Conservation (phyloP, 345 rosid species). For the Orychophragmus violaceus region DNA sequence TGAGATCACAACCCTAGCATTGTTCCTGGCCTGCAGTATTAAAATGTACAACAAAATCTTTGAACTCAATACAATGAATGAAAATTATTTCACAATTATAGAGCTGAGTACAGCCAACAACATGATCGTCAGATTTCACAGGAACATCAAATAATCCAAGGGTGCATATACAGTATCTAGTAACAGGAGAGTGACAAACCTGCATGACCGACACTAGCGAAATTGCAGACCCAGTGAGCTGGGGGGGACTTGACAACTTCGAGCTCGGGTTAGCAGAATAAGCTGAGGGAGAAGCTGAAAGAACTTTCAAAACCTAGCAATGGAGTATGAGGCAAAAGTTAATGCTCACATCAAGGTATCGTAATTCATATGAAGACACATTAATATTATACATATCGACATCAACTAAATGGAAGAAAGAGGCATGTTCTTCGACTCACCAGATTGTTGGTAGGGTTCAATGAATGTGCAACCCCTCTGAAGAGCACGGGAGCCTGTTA, state of each 20-base stretch:
- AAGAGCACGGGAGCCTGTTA: slow-evolving; percentile 58
- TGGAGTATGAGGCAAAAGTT: neutral
- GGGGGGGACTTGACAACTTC: slow-evolving; percentile 54
- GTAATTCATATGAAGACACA: neutral
- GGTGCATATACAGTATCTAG: neutral
- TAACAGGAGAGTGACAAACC: slow-evolving; percentile 24
- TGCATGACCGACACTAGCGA: slow-evolving; percentile 65
- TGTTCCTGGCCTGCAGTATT: slow-evolving; percentile 62
- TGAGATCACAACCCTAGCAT: slow-evolving; percentile 60
- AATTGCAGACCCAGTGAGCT: slow-evolving; percentile 48
- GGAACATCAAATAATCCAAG: neutral
- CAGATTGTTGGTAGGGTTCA: slow-evolving; percentile 52
- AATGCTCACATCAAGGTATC: neutral
- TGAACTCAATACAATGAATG: neutral
- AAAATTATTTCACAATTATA: neutral
- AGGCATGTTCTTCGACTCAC: slow-evolving; percentile 25
- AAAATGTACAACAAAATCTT: neutral
- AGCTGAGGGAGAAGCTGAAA: slow-evolving; percentile 63
- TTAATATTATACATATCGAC: neutral
- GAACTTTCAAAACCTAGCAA: slow-evolving; percentile 54
- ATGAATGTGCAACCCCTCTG: slow-evolving; percentile 61
- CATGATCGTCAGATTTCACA: neutral
- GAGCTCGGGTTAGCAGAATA: slow-evolving; percentile 62
- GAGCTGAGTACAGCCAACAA: neutral
- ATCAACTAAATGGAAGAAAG: slow-evolving; percentile 1